Evolutionary conservation across 1,284 basidiomycete genomes (phyloP).

Genomic region (Microbotryomycetes sp.): DNA sequence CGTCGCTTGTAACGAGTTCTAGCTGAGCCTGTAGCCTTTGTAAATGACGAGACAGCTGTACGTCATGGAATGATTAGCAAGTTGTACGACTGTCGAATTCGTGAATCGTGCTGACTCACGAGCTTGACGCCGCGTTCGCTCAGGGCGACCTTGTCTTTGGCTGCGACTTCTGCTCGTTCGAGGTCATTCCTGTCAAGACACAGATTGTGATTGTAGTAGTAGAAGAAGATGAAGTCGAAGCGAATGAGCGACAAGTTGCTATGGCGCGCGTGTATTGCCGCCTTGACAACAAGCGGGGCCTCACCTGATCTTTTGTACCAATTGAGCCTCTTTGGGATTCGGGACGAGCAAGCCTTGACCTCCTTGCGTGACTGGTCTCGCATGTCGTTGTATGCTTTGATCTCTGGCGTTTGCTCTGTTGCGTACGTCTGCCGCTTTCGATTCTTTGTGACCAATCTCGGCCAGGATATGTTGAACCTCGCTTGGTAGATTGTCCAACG

Average conservation of each 20-base stretch:
- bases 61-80: background rate
- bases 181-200: slow-evolving; percentile 26
- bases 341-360: slow-evolving; percentile 23
- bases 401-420: slow-evolving; percentile 24
- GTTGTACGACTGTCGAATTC: background rate
- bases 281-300: background rate
- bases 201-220: background rate
- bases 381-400: slow-evolving; percentile 30
- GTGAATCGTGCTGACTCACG: slow-evolving; percentile 11
- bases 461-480: slow-evolving; percentile 38
- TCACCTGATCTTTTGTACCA: slow-evolving; percentile 26
- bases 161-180: slow-evolving; percentile 29
- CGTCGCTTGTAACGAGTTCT: slow-evolving; percentile 31
- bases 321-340: slow-evolving; percentile 29
- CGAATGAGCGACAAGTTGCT: slow-evolving; percentile 15
- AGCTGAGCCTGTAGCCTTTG: slow-evolving; percentile 31
- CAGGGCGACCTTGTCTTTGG: slow-evolving; percentile 35
- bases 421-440: slow-evolving; percentile 27
- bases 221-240: no score
- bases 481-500: slow-evolving; percentile 37
- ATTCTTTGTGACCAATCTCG: slow-evolving; percentile 38
- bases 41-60: slow-evolving; percentile 29
- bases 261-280: slow-evolving; percentile 4
- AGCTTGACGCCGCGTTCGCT: slow-evolving; percentile 35
- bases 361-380: slow-evolving; percentile 21